Evolutionary conservation across 2,329 filamentous ascomycete genomes (phyloP), one percentile per base, ranked within the genome.

Genomic region (Meredithiella fracta): DNA sequence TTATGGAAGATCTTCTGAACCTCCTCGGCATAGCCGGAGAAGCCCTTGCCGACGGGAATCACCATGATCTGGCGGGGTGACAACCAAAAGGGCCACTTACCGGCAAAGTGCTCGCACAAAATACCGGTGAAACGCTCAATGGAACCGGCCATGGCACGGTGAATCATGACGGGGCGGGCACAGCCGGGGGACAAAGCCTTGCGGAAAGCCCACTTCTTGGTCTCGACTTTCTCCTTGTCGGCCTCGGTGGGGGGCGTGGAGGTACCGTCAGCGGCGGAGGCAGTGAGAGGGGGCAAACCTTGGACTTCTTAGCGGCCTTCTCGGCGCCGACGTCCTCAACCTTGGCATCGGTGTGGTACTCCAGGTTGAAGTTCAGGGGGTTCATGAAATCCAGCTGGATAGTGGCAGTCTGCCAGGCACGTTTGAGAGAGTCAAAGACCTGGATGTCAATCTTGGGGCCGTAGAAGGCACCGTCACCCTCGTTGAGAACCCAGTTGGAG

Each of bases 371-470:
- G 68, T 89, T 89, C 66, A 95, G 85, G 29, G 60, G 60, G 57
- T 61, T 61, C 59, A 60, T 59, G 73, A 94, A 94, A 67, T 94
- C 88, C 55, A 94, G 79, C 38, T 97, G 91, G 62, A 97, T 94
- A 11, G 91, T 97, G 63, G 91, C 88, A 65, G 87, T 94, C 69
- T 94, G 86, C 73, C 82, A 86, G 59, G 62, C 61, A 50, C 60
- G 59, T 54, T 60, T 59, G 22, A 61, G 56, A 20, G 58, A 61
- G 47, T 61, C 60, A 51, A 60, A 83, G 65, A 98, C 90, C 60
- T 87, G 94, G 65, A 98, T 92, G 64, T 98, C 92, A 63, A 97
- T 95, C 79, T 98, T 98, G 53, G 92, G 92, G 1, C 92, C 92
- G 68, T 98, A 98, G 72, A 97, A 98, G 54, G 92, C 92, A 66